Evolutionary conservation across 176 grass and related monocot species (phyloP).

Genomic region (Phyllostachys edulis): DNA sequence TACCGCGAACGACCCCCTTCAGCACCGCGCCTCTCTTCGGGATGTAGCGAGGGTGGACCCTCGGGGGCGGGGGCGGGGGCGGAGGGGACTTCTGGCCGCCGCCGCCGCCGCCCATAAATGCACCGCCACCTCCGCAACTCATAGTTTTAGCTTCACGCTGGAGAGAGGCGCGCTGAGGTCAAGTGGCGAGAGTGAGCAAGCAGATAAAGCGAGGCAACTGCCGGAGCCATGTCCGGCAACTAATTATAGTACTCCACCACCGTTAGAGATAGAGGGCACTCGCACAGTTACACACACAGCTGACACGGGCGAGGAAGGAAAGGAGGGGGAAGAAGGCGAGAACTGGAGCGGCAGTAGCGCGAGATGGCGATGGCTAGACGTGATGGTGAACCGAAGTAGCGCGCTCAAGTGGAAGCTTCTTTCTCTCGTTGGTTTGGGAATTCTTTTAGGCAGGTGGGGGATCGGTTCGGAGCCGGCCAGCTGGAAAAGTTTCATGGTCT

Average conservation of each 20-base stretch:
- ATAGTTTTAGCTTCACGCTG: background rate
- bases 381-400: background rate
- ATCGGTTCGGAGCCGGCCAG: background rate
- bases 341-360: slow-evolving; percentile 11
- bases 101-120: background rate
- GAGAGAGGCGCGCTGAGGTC: background rate
- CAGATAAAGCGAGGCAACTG: background rate
- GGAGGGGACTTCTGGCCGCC: background rate
- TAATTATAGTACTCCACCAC: slow-evolving; percentile 2
- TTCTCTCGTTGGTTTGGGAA: background rate
- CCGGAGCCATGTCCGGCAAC: background rate
- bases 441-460: background rate
- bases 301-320: slow-evolving; percentile 1
- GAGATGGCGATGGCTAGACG: slow-evolving; percentile 8
- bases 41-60: slow-evolving; percentile 34
- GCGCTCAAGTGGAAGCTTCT: slow-evolving; percentile 1
- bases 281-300: background rate
- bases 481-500: background rate
- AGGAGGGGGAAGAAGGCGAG: slow-evolving; percentile 30
- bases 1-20: slow-evolving; percentile 9
- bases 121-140: background rate
- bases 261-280: background rate
- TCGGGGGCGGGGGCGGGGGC: background rate
- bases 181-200: background rate
- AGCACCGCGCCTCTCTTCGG: slow-evolving; percentile 42